Evolutionary conservation across 2,329 filamentous ascomycete species (phyloP), one percentile per base, ranked within the genome.

Genomic region (Calonectria pteridis): DNA sequence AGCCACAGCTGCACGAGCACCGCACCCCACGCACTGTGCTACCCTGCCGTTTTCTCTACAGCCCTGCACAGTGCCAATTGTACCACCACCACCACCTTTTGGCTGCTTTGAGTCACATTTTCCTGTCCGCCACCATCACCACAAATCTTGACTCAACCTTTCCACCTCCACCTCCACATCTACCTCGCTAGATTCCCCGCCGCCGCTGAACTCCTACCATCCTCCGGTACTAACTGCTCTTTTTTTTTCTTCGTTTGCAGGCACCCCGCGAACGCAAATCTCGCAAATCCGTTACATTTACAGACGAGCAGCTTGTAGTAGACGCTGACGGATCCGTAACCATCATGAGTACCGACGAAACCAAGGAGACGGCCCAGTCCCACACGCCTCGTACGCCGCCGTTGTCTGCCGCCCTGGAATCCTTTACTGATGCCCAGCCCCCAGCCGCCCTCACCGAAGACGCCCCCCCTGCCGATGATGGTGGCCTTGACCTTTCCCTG

Each of bases 221-320:
- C 50, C 13, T 64, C 66, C 55, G 46, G 46, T 73, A 75, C 75
- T 79, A 76, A 77, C 72, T 37, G 53, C 63, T 53, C 72, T 69
- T 66, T 72, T 64, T 77, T 75, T 65, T 74, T 74, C 64, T 69
- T 75, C 63, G 31, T 74, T 78, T 76, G 65, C 73, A 80, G 78
- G 74, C 67, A 65, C 78, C 77, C 58, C 68, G 84, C 80, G 90
- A 93, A 81, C 90, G 91, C 83, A 95, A 94, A 86, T 92, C 93
- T 82, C 94, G 96, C 87, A 98, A 98, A 88, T 97, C 95, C 59
- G 96, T 98, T 82, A 93, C 95, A 77, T 98, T 98, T 86, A 96
- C 93, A 84, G 94, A 97, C 86, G 94, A 95, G 82, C 91, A 95
- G 81, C 91, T 94, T 78, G 92, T 98, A 81, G 96, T 98, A 84